Base-by-base conservation (phyloP, 257 asterid species). In the Solanum peruvianum region DNA sequence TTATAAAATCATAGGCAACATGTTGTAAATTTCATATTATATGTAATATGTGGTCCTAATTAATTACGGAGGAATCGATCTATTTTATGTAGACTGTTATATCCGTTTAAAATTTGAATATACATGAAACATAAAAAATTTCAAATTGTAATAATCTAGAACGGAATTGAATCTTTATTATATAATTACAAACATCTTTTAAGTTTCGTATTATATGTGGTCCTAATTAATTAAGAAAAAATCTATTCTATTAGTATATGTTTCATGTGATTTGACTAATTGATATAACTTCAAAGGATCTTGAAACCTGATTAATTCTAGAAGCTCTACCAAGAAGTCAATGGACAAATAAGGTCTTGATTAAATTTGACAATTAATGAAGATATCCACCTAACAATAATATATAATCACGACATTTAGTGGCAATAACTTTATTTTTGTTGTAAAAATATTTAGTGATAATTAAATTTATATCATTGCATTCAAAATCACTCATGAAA, bases 351-450 rank as follows among this genome's bases (percentile, higher is more conserved):
- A 23, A 12, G 52, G 31, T 73, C 66, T 87, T 90, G 78, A 86
- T 87, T 90, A 77, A 85, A 88, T 86, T 88, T 87, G 91, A 86
- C 84, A 88, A 49, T 49, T 49, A 5, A 85, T 75, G 85, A 87
- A 86, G 88, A 78, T 86, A 80, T n/a, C 86, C 89, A 91, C 56
- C 91, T 91, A 90, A 87, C 87, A 88, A 33, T 70, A 66, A 88
- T 89, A 27, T 56, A 56, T 56, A 56, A 56, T 56, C 64, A 52
- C 23, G 23, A 56, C 3, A 56, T 20, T 56, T 56, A 56, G 64
- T 56, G 9, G 2, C 25, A 56, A 7, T 52, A 52, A 6, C 0
- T 3, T 6, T 52, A 16, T 52, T 16, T 18, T 52, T 3, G 1
- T 1, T 11, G 3, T 1, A 56, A 18, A 56, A 18, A 56, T 56